phyloP scores from a whole-genome alignment of 2,329 filamentous ascomycete genomes.

The Metarhizium brunneum region DNA sequence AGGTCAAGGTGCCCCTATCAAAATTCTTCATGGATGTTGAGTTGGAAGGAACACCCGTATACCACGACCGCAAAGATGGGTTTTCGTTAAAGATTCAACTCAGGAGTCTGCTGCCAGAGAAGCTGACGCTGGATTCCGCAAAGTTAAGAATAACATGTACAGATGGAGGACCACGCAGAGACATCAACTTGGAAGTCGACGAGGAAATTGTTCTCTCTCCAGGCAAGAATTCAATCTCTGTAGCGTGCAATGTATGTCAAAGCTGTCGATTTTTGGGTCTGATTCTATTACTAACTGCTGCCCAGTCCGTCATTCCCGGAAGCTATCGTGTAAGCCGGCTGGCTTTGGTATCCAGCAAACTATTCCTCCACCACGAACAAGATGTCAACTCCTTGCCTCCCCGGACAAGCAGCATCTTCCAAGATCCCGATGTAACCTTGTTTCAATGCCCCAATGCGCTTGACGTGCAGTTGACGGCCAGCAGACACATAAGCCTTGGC shows the following conservation, averaged over 20 bases:
- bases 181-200: slow-evolving; percentile 33
- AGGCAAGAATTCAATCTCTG: slow-evolving; percentile 34
- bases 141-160: slow-evolving; percentile 54
- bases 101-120: slow-evolving; percentile 62
- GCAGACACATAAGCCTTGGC: slow-evolving; percentile 69
- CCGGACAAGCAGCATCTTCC: slow-evolving; percentile 42
- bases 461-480: slow-evolving; percentile 55
- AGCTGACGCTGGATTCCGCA: slow-evolving; percentile 55
- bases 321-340: slow-evolving; percentile 68
- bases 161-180: slow-evolving; percentile 47
- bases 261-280: background rate
- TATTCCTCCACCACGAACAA: slow-evolving; percentile 57
- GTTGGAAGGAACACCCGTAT: slow-evolving; percentile 58
- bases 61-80: slow-evolving; percentile 63
- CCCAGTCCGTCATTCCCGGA: slow-evolving; percentile 56
- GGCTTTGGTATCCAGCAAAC: slow-evolving; percentile 51
- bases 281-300: background rate
- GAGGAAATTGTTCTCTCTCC: slow-evolving; percentile 28
- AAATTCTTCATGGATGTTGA: slow-evolving; percentile 66
- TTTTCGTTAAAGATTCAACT: slow-evolving; percentile 63
- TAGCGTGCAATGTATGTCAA: slow-evolving; percentile 26
- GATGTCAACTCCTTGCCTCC: slow-evolving; percentile 38
- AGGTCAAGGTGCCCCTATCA: slow-evolving; percentile 58
- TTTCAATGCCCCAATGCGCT: slow-evolving; percentile 64
- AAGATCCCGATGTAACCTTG: slow-evolving; percentile 54